Evolutionary conservation across 176 grass and related monocot genomes (phyloP).

Genomic region (Coix lacrymajobi): DNA sequence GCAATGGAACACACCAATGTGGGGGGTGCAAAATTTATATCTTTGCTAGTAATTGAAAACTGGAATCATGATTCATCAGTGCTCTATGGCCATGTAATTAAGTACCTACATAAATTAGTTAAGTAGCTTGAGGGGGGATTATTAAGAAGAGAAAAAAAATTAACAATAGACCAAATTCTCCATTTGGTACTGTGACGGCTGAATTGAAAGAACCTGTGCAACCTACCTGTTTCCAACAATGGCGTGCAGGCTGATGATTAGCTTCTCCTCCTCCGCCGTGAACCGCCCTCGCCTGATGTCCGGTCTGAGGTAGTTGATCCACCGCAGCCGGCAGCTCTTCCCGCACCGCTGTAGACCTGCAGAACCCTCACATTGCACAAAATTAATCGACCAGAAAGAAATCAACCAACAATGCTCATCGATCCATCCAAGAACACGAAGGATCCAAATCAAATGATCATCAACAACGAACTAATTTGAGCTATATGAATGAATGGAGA

Average conservation of each 20-base stretch:
- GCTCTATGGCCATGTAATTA: neutral
- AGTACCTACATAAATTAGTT: neutral
- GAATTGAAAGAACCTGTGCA: neutral
- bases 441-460: neutral
- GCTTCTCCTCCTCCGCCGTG: conserved; percentile 92
- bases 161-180: neutral
- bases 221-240: conserved; percentile 95
- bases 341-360: conserved; percentile 85
- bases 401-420: neutral
- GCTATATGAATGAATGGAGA: neutral
- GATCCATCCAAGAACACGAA: conserved; percentile 1
- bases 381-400: neutral
- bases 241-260: conserved; percentile 93
- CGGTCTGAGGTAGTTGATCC: conserved; percentile 98
- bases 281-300: conserved; percentile 91
- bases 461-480: neutral
- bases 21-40: neutral
- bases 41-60: neutral
- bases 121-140: neutral
- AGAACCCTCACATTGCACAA: conserved; percentile 16
- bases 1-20: neutral
- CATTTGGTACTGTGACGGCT: neutral
- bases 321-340: conserved; percentile 92
- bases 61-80: neutral
- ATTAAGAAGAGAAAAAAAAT: neutral